Evolutionary conservation across 768 basidiomycete genomes (phyloP), one percentile per base, ranked within the genome.

Genomic region (Xerocomellus intermedius): DNA sequence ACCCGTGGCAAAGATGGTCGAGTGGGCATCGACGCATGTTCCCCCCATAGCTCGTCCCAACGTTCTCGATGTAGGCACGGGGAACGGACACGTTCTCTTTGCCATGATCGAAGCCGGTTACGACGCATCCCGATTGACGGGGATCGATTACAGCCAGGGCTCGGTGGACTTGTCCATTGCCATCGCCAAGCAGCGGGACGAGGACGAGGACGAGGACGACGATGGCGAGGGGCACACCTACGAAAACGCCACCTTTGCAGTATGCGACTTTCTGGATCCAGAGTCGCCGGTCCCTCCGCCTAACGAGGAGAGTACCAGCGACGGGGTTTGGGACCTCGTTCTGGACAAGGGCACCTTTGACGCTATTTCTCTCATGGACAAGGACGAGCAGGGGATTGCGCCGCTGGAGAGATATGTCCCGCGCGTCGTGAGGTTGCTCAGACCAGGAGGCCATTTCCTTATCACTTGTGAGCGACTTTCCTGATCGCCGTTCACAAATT

Each of bases 311-410:
- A 22, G 22, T 4, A 35, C 45, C 1, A 41, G 50, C 19, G 58
- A 57, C 5, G 55, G 60, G 3, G 55, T 65, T 10, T 94, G 91
- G 91, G 87, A 91, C 64, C 71, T 92, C 7, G 65, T 93, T 16
- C 65, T 93, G 52, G 91, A 94, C 71, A 94, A 94, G 68, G 91
- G 91, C n/a, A 94, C 91, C 0, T 91, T 84, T 64, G 91, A 94
- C 63, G 90, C 91, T 6, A 91, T 93, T 47, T 87, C 89, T 0
- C 71, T 94, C 37, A 85, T 80, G 47, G 76, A 78, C 51, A 84
- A 82, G 64, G 83, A 85, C 39, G 76, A 71, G 6, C 61, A 68
- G 36, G 88, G 85, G 21, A 67, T 61, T 39, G 74, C 79, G 1
- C 85, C 86, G 2, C 80, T 79, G 0, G 70, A 75, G n/a, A 67